Conservation (phyloP, 495 filamentous ascomycete genomes). For the Ramalina peruviana region DNA sequence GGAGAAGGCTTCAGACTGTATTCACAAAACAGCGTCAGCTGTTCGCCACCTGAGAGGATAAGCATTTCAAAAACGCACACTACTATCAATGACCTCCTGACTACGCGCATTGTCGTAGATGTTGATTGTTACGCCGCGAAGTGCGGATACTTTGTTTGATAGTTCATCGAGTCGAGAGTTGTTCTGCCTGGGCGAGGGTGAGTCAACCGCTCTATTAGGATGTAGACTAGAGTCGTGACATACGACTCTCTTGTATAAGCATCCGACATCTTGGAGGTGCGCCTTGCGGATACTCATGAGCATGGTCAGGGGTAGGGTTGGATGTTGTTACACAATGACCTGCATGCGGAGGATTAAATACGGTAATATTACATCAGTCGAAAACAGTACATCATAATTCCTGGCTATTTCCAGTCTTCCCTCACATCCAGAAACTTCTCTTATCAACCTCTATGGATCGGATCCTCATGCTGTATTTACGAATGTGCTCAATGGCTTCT, state of each 20-base stretch:
- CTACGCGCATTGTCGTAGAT: slow-evolving; percentile 90
- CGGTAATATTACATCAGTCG: no score
- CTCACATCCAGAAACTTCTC: no score
- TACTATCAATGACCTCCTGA: slow-evolving; percentile 74
- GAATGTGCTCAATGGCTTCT: no score
- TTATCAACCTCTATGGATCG: no score
- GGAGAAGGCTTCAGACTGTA: slow-evolving; percentile 49
- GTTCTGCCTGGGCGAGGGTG: slow-evolving; percentile 52
- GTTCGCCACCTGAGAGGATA: not conserved
- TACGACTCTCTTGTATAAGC: slow-evolving; percentile 86
- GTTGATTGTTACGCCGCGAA: slow-evolving; percentile 93
- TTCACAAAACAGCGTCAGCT: not conserved
- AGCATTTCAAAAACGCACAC: slow-evolving; percentile 36
- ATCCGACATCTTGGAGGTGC: slow-evolving; percentile 57
- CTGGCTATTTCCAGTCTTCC: no score
- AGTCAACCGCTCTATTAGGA: not conserved
- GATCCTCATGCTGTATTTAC: no score
- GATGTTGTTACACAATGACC: no score
- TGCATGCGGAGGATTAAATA: no score
- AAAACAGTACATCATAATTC: no score
- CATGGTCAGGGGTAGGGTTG: no score
- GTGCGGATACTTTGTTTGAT: slow-evolving; percentile 72
- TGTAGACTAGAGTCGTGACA: not conserved
- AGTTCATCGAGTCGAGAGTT: slow-evolving; percentile 89
- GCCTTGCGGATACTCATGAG: no score